phyloP scores from a whole-genome alignment of 1,139 yeast genomes.

The Geotrichum carabidarum region DNA sequence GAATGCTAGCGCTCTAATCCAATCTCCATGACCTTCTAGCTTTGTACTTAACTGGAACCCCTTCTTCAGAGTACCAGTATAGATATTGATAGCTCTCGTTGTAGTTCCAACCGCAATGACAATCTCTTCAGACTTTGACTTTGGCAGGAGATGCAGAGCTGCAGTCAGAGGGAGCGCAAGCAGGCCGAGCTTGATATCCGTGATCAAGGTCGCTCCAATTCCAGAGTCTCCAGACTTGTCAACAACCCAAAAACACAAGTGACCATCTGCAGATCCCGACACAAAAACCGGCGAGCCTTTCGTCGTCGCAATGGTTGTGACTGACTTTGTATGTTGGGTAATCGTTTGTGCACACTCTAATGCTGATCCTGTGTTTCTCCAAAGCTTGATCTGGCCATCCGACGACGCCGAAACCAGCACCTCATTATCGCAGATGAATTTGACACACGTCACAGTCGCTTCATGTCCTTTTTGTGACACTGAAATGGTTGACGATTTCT shows the following conservation, averaged over 20 bases:
- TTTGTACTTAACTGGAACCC: slow-evolving; percentile 45
- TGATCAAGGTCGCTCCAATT: slow-evolving; percentile 18
- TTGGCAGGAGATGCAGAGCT: slow-evolving; percentile 34
- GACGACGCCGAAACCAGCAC: slow-evolving; percentile 59
- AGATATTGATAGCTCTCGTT: slow-evolving; percentile 50
- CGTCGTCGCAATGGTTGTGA: slow-evolving; percentile 44
- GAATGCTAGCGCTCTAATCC: slow-evolving; percentile 74
- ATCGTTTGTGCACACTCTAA: slow-evolving; percentile 36
- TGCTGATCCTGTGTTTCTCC: slow-evolving; percentile 43
- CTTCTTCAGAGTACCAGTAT: slow-evolving; percentile 32
- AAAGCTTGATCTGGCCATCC: slow-evolving; percentile 56
- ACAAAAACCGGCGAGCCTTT: slow-evolving; percentile 23
- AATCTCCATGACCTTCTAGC: slow-evolving; percentile 86
- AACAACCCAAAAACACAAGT: slow-evolving; percentile 26
- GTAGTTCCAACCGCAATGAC: slow-evolving; percentile 80
- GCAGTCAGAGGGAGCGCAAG: slow-evolving; percentile 65
- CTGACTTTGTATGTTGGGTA: slow-evolving; percentile 40
- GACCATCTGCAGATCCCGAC: slow-evolving; percentile 24
- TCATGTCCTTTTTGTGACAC: slow-evolving; percentile 34
- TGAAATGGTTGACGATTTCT: slow-evolving; percentile 23
- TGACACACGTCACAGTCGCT: slow-evolving; percentile 33
- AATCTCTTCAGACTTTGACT: slow-evolving; percentile 27
- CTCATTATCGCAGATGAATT: slow-evolving; percentile 35
- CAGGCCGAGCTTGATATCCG: slow-evolving; percentile 24
- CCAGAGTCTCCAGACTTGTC: slow-evolving; percentile 44